These are phyloP conservation scores for Rhexocercosporidium sp. DNA, from an alignment of 2,329 filamentous ascomycete species.

Conservation along the genomic window DNA sequence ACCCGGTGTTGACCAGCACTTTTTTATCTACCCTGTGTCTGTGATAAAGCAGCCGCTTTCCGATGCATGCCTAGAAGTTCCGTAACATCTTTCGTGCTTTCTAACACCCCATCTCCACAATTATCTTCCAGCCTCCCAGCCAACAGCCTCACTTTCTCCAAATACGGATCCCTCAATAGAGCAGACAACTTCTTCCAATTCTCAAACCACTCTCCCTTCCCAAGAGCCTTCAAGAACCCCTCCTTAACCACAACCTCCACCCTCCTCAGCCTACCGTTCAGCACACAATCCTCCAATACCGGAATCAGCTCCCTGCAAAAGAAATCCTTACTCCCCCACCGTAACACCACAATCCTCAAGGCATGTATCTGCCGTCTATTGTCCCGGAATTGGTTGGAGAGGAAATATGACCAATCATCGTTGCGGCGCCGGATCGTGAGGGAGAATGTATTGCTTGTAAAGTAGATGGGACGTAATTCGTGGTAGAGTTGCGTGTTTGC, in stretches of 20 bases:
- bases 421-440: conserved; percentile 29
- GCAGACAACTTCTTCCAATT: conserved; percentile 27
- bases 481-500: conserved; percentile 35
- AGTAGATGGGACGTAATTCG: conserved; percentile 37
- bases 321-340: conserved; percentile 37
- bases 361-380: conserved; percentile 30
- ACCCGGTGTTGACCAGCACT: no score
- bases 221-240: conserved; percentile 10
- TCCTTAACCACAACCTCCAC: conserved; percentile 35
- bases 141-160: conserved; percentile 25
- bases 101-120: not conserved
- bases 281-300: conserved; percentile 34
- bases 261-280: conserved; percentile 35
- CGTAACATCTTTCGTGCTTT: conserved; percentile 1
- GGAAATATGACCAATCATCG: conserved; percentile 26
- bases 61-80: not conserved
- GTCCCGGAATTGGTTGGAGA: conserved; percentile 26
- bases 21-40: not conserved
- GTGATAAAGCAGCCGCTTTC: not conserved
- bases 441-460: conserved; percentile 34
- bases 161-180: conserved; percentile 34
- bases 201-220: conserved; percentile 19
- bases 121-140: conserved; percentile 14
- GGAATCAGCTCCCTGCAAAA: conserved; percentile 28
- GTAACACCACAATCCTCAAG: conserved; percentile 24